Percentiles rank a stretch among this genome's conserved stretches.
Evolutionary conservation across 2,329 filamentous ascomycete genomes (phyloP).

Genomic region (Fusarium nurragi): DNA sequence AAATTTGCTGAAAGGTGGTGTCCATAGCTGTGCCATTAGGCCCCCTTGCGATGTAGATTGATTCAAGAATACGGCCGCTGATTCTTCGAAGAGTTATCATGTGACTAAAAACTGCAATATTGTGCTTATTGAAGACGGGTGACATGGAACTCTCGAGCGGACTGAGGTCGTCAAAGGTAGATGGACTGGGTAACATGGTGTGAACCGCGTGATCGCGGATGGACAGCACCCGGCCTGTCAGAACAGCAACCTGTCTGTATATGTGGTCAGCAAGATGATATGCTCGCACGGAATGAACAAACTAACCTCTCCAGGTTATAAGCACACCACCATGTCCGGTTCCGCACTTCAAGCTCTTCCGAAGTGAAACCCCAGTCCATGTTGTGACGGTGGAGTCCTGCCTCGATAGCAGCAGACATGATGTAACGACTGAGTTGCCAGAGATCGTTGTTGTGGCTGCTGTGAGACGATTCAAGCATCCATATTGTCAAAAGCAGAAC

Average conservation of each 20-base stretch:
- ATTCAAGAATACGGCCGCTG: not conserved
- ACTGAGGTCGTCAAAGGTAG: not conserved
- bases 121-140: not conserved
- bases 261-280: not conserved
- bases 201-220: slow-evolving; percentile 1
- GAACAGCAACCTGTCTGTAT: not conserved
- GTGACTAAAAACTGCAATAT: not conserved
- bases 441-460: slow-evolving; percentile 3
- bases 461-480: slow-evolving; percentile 1
- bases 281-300: rapidly evolving
- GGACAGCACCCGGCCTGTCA: not conserved
- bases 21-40: slow-evolving; percentile 2
- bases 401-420: slow-evolving; percentile 2
- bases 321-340: slow-evolving; percentile 9
- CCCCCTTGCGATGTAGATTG: slow-evolving; percentile 4
- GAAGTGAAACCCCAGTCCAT: not conserved
- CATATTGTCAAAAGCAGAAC: not conserved
- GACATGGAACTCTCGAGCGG: not conserved
- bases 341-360: not conserved
- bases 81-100: not conserved
- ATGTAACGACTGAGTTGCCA: slow-evolving; percentile 7
- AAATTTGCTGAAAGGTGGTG: slow-evolving; percentile 5
- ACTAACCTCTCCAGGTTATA: slow-evolving; percentile 5
- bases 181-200: not conserved
- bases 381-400: slow-evolving; percentile 1